Evolutionary conservation across 2,329 filamentous ascomycete genomes (phyloP).

Genomic region (Knufia petricola): DNA sequence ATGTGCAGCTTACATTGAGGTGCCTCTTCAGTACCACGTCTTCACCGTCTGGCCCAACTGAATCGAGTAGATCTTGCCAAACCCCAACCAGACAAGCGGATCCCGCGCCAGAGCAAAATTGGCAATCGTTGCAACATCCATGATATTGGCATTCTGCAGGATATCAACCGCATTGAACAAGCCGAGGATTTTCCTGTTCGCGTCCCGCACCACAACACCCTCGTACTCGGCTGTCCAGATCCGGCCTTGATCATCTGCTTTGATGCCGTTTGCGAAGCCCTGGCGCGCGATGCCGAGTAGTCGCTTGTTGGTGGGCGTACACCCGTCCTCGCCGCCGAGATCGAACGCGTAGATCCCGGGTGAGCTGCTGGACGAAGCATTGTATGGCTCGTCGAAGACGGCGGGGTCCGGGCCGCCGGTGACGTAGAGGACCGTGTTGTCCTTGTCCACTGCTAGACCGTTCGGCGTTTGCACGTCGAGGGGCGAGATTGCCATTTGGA

Average conservation of each 20-base stretch:
- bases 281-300: neutral
- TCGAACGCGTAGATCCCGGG: neutral
- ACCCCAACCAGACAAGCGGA: neutral
- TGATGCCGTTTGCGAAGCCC: too few species aligned
- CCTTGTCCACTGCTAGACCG: neutral
- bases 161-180: neutral
- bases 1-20: too few species aligned
- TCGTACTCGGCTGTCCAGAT: neutral
- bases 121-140: neutral
- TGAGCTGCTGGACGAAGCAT: neutral
- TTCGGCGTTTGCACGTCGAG: neutral
- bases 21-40: too few species aligned
- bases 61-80: neutral
- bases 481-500: neutral
- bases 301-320: neutral
- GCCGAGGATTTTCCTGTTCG: neutral
- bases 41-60: too few species aligned
- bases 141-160: neutral
- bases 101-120: neutral
- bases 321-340: neutral
- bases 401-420: neutral
- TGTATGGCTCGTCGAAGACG: neutral
- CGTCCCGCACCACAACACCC: neutral
- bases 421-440: neutral
- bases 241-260: too few species aligned